Evolutionary conservation across 176 grass and related monocot genomes (phyloP), one percentile per base, ranked within the genome.

Genomic region (Urochloa ruziziensis): DNA sequence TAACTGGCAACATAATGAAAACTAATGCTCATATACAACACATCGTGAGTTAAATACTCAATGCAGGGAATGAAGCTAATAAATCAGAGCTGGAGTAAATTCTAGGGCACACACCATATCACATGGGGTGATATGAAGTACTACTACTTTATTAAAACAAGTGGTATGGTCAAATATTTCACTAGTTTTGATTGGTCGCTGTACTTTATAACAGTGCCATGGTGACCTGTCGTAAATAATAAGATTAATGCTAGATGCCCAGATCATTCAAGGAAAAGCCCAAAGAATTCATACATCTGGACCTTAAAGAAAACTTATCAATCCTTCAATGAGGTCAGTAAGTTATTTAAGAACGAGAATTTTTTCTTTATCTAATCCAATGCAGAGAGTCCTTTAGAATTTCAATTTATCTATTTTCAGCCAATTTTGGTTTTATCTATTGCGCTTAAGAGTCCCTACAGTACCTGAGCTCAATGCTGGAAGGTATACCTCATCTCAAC

Each of bases 161-260:
- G 23, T 39, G 0, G 28, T 64, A 21, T 42, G 39, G 23, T 79
- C 28, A 18, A 34, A 54, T 72, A 21, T 10, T 33, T 57, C 51
- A 75, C 2, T 7, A 72, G 28, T 49, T 79, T 80, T 80, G 33
- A 89, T 35, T 19, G 63, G 64, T 21, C 3, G 0, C 21, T 17
- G 62, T 30, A 53, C 19, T 65, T 36, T 71, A 81, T 67, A 63
- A 23, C 21, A n/a, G 52, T 10, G 62, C n/a, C 62, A 67, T 49
- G 17, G 3, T 81, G 70, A 34, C 24, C 12, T 84, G 23, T 42
- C 17, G 73, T 43, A 23, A 40, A 62, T 6, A 29, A 51, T 37
- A 27, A 27, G 44, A 21, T 48, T 48, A 63, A 30, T 66, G 51
- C 52, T 68, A 87, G 29, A 87, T 87, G 35, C 17, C 17, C 59